Evolutionary conservation across 352 stramenopile genomes (phyloP).

Genomic region (Globisporangium cederbergense): DNA sequence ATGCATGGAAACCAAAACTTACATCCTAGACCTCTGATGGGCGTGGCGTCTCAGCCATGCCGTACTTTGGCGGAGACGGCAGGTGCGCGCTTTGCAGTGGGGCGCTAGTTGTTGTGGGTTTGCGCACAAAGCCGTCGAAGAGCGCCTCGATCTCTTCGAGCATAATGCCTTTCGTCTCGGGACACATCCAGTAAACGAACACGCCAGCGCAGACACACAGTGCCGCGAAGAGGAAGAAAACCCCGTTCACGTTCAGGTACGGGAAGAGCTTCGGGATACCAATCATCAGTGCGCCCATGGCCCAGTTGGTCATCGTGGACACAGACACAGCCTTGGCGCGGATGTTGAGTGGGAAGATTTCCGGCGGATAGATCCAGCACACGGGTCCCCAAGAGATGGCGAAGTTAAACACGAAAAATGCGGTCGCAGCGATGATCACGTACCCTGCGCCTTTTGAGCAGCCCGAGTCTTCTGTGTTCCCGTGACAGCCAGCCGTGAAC

Average conservation of each 20-base stretch:
- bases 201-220: conserved; percentile 28
- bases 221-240: conserved; percentile 53
- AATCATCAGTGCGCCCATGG: conserved; percentile 32
- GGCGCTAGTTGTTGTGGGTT: not conserved
- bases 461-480: conserved; percentile 19
- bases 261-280: conserved; percentile 45
- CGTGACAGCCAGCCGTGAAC: conserved; percentile 36
- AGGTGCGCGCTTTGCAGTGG: not conserved
- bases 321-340: conserved; percentile 40
- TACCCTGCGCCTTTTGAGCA: conserved; percentile 24
- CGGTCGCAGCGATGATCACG: conserved; percentile 32
- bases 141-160: conserved; percentile 39
- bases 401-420: conserved; percentile 52
- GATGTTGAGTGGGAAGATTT: conserved; percentile 54
- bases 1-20: not conserved
- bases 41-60: conserved; percentile 16
- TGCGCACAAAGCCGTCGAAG: conserved; percentile 21
- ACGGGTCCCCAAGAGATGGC: conserved; percentile 52
- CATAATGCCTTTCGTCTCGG: conserved; percentile 36
- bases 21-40: not conserved
- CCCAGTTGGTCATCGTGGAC: conserved; percentile 36
- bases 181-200: conserved; percentile 41
- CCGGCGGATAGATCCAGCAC: conserved; percentile 55
- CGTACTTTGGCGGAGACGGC: conserved; percentile 20
- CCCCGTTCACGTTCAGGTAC: conserved; percentile 38